A percentile compares a stretch with the other conserved stretches of the same genome.
These are phyloP conservation scores for Plasmodium billcollinsi DNA, from an alignment of 169 alveolate genomes.

Conservation along the genomic window DNA sequence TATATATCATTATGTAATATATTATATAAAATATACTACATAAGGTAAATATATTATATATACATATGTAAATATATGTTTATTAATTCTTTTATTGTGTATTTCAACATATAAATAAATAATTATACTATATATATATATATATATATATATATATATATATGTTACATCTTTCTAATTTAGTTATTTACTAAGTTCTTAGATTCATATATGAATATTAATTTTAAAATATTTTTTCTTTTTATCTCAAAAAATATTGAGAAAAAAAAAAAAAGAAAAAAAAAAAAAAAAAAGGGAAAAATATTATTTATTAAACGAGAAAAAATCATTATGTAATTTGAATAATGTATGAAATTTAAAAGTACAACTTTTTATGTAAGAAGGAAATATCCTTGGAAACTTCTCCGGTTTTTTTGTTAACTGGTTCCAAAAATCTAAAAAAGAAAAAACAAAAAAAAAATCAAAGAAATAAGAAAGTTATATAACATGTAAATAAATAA, in stretches of 20 bases:
- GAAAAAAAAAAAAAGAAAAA: slow-evolving; percentile 9
- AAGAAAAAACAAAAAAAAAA: not conserved
- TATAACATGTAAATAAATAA: no score
- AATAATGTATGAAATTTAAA: slow-evolving; percentile 3
- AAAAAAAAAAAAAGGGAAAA: not conserved
- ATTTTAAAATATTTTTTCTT: slow-evolving; percentile 21
- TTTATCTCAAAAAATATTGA: not conserved
- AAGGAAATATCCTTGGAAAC: slow-evolving; percentile 77
- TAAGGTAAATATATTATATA: not conserved
- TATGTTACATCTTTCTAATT: slow-evolving; percentile 6
- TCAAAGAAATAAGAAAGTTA: not conserved
- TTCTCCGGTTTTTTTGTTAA: slow-evolving; percentile 75
- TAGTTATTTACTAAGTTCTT: slow-evolving; percentile 14
- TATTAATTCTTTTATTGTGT: not conserved
- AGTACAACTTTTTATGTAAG: slow-evolving; percentile 74
- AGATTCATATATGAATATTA: slow-evolving; percentile 9
- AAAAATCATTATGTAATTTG: slow-evolving; percentile 18
- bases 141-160: not conserved
- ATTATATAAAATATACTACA: not conserved
- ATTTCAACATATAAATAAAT: no score
- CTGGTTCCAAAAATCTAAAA: slow-evolving; percentile 68
- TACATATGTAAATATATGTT: not conserved
- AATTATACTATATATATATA: no score
- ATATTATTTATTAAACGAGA: slow-evolving; percentile 3
- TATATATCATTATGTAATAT: no score